Evolutionary conservation across 2,329 filamentous ascomycete genomes (phyloP), one percentile per base, ranked within the genome.

Genomic region (Fusarium zealandicum): DNA sequence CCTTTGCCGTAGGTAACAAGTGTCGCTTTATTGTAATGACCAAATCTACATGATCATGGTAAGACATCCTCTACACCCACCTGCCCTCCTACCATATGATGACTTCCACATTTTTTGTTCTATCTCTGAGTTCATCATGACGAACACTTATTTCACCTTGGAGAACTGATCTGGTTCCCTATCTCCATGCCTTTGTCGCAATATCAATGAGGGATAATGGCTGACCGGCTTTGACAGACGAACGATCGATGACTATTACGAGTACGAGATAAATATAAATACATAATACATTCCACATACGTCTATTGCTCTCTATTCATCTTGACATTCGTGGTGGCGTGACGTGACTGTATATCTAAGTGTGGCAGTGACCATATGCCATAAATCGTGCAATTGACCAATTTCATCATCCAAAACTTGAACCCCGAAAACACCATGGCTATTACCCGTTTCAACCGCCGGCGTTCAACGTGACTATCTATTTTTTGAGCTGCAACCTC

Each of bases 101-200:
- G 81, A 81, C 54, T 74, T 76, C 31, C 67, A 70, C 70, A n/a
- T 72, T 74, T 75, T 77, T 73, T 76, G 77, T 75, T 77, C 69
- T 62, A 55, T 62, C 54, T 73, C 80, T 76, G 81, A 84, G 75
- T 81, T 80, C 74, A 78, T 75, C 75, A 69, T 84, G 81, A 83
- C 71, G 81, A 84, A 80, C 70, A 70, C 72, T 65, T 69, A 68
- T 72, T 79, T 83, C 82, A 84, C 81, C 81, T 84, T 84, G 82
- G 82, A 84, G 82, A 84, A 84, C 81, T 84, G 82, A 84, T 71
- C 59, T 69, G 63, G 63, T 62, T 58, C 57, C 50, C 38, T 36
- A 48, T 46, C 31, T 5, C 30, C 14, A 16, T 13, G 6, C 18
- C 45, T 54, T 52, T 52, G 6, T 57, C 42, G 27, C 31, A 47